A percentile compares a stretch with the other conserved stretches of the same genome.
These are phyloP conservation scores for Lenwebbia sp. DNA, from an alignment of 345 rosid species.

Conservation along the genomic window DNA sequence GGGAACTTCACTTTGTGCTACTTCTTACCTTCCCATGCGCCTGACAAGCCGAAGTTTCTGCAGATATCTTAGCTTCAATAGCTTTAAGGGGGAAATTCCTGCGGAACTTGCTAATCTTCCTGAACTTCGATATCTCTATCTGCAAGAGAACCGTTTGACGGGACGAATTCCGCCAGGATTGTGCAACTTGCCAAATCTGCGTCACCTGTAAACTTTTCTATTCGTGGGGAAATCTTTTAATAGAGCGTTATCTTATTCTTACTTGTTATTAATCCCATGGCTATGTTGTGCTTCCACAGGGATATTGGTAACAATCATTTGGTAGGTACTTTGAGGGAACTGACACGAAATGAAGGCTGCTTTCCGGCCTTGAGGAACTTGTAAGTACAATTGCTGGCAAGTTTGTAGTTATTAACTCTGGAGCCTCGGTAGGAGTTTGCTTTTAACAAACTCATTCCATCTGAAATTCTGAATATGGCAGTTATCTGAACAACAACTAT, in stretches of 20 bases:
- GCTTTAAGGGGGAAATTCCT: conserved; percentile 89
- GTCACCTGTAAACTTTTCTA: conserved; percentile 6
- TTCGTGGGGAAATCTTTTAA: background rate
- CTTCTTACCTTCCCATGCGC: background rate
- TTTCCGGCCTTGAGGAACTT: conserved; percentile 81
- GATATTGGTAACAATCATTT: conserved; percentile 93
- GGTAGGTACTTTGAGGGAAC: conserved; percentile 89
- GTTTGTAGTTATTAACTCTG: background rate
- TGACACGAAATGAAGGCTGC: conserved; percentile 82
- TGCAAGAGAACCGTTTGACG: conserved; percentile 82
- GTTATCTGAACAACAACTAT: conserved; percentile 83
- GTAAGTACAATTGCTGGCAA: conserved; percentile 27
- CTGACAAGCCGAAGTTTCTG: background rate
- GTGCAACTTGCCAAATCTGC: conserved; percentile 53
- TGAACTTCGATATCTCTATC: conserved; percentile 80
- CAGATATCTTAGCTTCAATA: conserved; percentile 91
- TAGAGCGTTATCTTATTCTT: background rate
- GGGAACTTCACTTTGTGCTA: background rate
- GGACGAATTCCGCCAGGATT: conserved; percentile 84
- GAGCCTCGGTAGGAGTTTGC: background rate
- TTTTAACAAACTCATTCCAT: background rate
- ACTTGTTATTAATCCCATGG: background rate
- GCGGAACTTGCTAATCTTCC: conserved; percentile 82
- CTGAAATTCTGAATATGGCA: conserved; percentile 10
- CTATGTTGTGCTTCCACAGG: conserved; percentile 16